A percentile compares a stretch with the other conserved stretches of the same genome.
These are phyloP conservation scores for Dryas integrifolia DNA, from an alignment of 331 rosid species.

Conservation along the genomic window DNA sequence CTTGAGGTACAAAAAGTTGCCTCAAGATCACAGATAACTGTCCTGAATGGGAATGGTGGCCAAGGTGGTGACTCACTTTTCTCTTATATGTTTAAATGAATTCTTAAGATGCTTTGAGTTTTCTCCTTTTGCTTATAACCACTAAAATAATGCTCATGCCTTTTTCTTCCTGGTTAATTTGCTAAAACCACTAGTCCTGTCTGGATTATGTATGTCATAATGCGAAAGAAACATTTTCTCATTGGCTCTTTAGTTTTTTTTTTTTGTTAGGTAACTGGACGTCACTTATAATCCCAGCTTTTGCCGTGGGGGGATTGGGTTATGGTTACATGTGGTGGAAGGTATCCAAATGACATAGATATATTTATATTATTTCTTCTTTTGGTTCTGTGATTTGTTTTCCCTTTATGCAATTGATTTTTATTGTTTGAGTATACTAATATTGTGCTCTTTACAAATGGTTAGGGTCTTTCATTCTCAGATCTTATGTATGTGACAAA, in stretches of 20 bases:
- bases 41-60: slow-evolving; percentile 63
- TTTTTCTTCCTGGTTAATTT: not conserved
- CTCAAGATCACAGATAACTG: slow-evolving; percentile 47
- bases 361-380: slow-evolving; percentile 8
- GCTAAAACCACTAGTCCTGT: not conserved
- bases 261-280: slow-evolving; percentile 58
- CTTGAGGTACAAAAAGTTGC: slow-evolving; percentile 57
- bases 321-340: slow-evolving; percentile 98
- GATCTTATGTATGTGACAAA: slow-evolving; percentile 94
- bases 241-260: not conserved
- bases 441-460: slow-evolving; percentile 22
- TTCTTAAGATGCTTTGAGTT: not conserved
- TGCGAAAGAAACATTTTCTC: not conserved
- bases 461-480: slow-evolving; percentile 78
- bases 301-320: slow-evolving; percentile 75
- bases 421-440: slow-evolving; percentile 17
- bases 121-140: not conserved
- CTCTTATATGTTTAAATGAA: not conserved
- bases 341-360: slow-evolving; percentile 39
- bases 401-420: not conserved
- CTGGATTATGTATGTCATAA: not conserved
- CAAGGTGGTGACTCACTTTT: slow-evolving; percentile 41
- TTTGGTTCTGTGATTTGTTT: not conserved
- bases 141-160: not conserved
- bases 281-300: slow-evolving; percentile 73